Base-by-base conservation (phyloP, 352 stramenopile species). In the Blastocystis hominis region DNA sequence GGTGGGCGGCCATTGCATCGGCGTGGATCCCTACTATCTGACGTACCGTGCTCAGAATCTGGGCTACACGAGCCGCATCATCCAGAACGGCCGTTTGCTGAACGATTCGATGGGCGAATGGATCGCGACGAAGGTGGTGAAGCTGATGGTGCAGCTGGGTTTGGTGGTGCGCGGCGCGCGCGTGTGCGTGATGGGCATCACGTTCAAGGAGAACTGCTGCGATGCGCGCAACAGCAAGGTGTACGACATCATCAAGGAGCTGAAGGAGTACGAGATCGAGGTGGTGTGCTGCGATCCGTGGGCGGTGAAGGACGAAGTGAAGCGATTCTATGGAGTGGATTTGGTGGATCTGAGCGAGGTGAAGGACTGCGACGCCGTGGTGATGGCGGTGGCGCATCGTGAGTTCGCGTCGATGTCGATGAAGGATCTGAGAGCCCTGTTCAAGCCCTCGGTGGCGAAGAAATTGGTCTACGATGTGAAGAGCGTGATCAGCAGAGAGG, bases 121-220 rank as follows among this genome's bases (percentile, higher is more conserved):
- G 47, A 80, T 80, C 54, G 75, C 75, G 1, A 44, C 54, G 40
- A 64, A 66, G 75, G 75, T 50, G 17, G 44, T 84, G 55, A 64
- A 69, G 38, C 69, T 69, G 47, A 80, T 80, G 69, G 56, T 80
- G 24, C 53, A 69, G 40, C 42, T 34, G 3, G 69, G 69, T 17
- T 30, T 80, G 4, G 47, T 69, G 69, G 56, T 80, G 47, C 59
- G 62, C 30, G 69, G 69, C 17, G 10, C 69, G 7, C 53, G 56
- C 34, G 69, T 80, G 30, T 53, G 53, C 7, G 69, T 80, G 34
- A 42, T 80, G 36, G 69, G 69, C 4, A 42, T 80, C 13, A 80
- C 69, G 4, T 80, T 80, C 69, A 80, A 80, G 56, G 69, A 80
- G 69, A 80, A 80, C 69, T 80, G 69, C 46, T 40, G 30, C 42